Conservation (phyloP, 768 basidiomycete genomes). For the Boletus barrowsii region DNA sequence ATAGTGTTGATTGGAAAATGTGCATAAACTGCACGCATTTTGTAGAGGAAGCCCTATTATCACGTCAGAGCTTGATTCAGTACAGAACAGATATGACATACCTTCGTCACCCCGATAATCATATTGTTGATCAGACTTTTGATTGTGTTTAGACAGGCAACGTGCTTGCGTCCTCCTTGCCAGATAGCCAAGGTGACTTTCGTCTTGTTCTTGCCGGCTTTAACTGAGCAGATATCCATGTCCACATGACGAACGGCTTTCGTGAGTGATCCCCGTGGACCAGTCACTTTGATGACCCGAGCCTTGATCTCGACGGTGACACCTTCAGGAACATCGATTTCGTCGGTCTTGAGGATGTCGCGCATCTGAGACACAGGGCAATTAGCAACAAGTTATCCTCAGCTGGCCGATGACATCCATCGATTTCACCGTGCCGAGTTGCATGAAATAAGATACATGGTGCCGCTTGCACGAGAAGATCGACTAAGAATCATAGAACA, state of each 20-base stretch:
- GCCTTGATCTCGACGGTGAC: constrained; percentile 88
- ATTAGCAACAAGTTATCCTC: constrained; percentile 34
- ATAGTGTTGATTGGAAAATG: constrained; percentile 99
- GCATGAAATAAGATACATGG: constrained; percentile 2
- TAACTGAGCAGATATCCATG: constrained; percentile 88
- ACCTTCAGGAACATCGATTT: constrained; percentile 81
- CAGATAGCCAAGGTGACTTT: constrained; percentile 92
- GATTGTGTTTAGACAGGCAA: constrained; percentile 96
- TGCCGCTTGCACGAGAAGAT: not conserved
- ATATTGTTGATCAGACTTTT: constrained; percentile 95
- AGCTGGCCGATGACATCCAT: constrained; percentile 38
- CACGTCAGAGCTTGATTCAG: constrained; percentile 4
- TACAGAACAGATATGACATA: constrained; percentile 23
- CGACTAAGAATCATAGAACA: not conserved
- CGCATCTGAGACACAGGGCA: constrained; percentile 60
- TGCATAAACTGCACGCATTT: constrained; percentile 99
- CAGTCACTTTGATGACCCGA: constrained; percentile 86
- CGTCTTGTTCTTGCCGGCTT: constrained; percentile 59
- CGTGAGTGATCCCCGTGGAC: constrained; percentile 88
- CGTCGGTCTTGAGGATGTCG: constrained; percentile 92
- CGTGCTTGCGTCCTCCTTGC: constrained; percentile 98
- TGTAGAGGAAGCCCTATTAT: constrained; percentile 93
- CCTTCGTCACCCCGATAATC: constrained; percentile 96
- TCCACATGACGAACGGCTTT: constrained; percentile 92
- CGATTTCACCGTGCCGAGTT: constrained; percentile 2